phyloP scores from a whole-genome alignment of 1,139 yeast species.

The Yamadazyma kanchanaburiensis region DNA sequence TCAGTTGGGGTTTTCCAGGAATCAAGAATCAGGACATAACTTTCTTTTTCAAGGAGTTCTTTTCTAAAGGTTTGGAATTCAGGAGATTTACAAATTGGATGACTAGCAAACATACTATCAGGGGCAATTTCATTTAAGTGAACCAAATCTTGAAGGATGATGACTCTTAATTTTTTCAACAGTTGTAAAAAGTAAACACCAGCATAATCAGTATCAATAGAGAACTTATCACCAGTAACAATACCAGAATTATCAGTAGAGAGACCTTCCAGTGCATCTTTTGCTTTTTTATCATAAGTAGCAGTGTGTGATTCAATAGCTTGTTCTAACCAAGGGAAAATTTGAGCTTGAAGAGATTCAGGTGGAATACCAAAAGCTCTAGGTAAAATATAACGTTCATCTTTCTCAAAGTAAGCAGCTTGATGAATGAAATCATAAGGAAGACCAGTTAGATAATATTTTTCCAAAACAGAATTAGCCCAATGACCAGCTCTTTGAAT shows the following conservation, averaged over 20 bases:
- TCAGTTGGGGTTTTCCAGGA: too few species aligned
- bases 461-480: conserved; percentile 1
- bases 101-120: not conserved
- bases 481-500: conserved; percentile 7
- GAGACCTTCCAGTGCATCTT: not conserved
- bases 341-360: conserved; percentile 2
- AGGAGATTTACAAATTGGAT: too few species aligned
- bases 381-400: conserved; percentile 5
- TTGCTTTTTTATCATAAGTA: not conserved
- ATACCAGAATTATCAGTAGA: not conserved
- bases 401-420: conserved; percentile 2
- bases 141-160: not conserved
- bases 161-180: not conserved
- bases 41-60: too few species aligned
- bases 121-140: not conserved
- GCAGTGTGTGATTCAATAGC: not conserved
- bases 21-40: too few species aligned
- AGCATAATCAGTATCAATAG: not conserved
- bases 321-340: conserved; percentile 9
- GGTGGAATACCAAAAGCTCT: conserved; percentile 4
- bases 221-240: too few species aligned
- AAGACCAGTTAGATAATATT: conserved; percentile 2
- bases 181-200: not conserved
- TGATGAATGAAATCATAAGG: conserved; percentile 4
- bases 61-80: too few species aligned